Evolutionary conservation across 2,329 filamentous ascomycete genomes (phyloP), one percentile per base, ranked within the genome.

Genomic region (Penicillium sp.): DNA sequence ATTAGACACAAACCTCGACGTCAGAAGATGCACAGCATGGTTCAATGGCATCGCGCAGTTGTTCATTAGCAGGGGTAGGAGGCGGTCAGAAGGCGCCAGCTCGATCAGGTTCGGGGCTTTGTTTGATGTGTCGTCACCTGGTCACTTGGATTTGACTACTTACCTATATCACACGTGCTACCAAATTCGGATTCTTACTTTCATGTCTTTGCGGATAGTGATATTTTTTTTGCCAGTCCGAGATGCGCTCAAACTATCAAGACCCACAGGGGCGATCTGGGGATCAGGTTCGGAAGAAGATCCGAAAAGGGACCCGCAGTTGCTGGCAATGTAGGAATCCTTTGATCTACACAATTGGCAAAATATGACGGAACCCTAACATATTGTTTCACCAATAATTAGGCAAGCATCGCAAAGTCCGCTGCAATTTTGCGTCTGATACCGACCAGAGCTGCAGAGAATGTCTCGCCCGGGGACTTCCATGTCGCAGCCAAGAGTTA

Each of bases 381-480:
- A 14, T 30, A 2, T 11, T n/a, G 5, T 46, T 26, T 26, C 23
- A 23, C 23, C 23, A 23, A 3, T 6, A 16, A 6, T 32, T 14
- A 58, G 58, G 52, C 30, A 60, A 60, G 47, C 58, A 60, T 27
- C 55, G 58, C 2, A 60, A 60, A 30, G 58, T 60, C 19, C 49
- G 52, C 43, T 60, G 58, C 30, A 41, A 52, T 36, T 60, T 44
- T 49, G 40, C 19, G 2, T 47, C 47, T 7, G 56, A 58, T 47
- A 45, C 19, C 16, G 56, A 56, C 27, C n/a, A 13, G n/a, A 53
- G 29, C 8, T 60, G 57, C 36, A 45, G 38, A 29, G 56, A 60
- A 56, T 60, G 58, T 40, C 16, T 58, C 14, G 32, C 18, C 7
- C 44, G 47, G 7, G 57, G 55, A 4, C 39, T 51, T 3, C 18